Evolutionary conservation across 352 stramenopile species (phyloP), one percentile per base, ranked within the genome.

Genomic region (Globisporangium recalcitrans): DNA sequence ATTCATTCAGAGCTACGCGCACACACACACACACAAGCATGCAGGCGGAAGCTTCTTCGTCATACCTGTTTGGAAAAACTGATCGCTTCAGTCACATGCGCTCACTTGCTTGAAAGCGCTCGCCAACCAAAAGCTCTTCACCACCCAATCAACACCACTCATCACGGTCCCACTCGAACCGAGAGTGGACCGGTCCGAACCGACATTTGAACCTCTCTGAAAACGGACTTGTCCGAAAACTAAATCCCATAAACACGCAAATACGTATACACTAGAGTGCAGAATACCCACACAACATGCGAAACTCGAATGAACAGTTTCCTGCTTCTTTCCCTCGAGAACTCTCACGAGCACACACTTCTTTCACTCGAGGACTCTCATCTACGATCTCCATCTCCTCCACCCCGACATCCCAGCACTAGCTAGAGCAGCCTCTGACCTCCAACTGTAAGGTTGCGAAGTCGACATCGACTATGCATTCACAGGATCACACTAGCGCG

Each of bases 11-110:
- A 5, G 36, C 36, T 14, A 44, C n/a, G n/a, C 24, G 26, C 38
- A 42, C n/a, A 44, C 24, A 32, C 38, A 42, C 21, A 11, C 22
- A n/a, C 52, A 26, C 19, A 22, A 22, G 16, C 32, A 16, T 22
- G 34, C 19, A 32, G 16, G 38, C 22, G 14, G 31, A 4, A 16
- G 29, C 48, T 56, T 51, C 36, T 31, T 56, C 42, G 9, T 19
- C 72, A 72, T 77, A 85, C 77, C 77, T 86, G 77, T 83, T 72
- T 86, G 77, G 77, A 82, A 80, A 80, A 77, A 82, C 63, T 69
- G 63, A 69, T 52, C 49, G 49, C 22, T 22, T 24, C 21, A 1
- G 47, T 55, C 54, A 31, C 44, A 52, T 52, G 24, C 38, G 54
- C 24, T 21, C 16, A 24, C 27, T 55, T 27, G 14, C 48, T 19